Base-by-base conservation (phyloP, 352 stramenopile genomes). In the Globisporangium mamillatum region DNA sequence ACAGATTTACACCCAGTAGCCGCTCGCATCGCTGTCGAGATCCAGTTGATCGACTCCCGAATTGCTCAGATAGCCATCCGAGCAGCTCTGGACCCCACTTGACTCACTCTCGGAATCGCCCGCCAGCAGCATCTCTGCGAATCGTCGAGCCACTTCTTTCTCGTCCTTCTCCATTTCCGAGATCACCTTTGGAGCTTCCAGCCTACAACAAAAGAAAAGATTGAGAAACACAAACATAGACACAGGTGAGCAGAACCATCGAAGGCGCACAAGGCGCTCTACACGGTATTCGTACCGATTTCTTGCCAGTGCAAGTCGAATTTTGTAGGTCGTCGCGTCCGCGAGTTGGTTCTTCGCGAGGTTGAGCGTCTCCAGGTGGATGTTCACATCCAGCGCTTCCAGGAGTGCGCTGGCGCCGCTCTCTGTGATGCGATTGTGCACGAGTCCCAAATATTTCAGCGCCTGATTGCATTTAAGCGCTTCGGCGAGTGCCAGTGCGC, bases 71-170 rank as follows among this genome's bases (percentile, higher is more conserved):
- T 72, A 74, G 20, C 65, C 69, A 29, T 71, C 78, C 46, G 80
- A 91, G 61, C 84, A 90, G 59, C 73, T 93, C 54, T 89, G 52
- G 66, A 91, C 86, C 1, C 83, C 82, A 62, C 81, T 90, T 29
- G 76, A 77, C 4, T 80, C 78, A 36, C 78, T 81, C 18, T n/a
- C 67, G 4, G 66, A 71, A 24, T 69, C 61, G 4, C 55, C 67
- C 3, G 61, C 67, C 2, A 68, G 55, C 25, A 68, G 46, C 61
- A 68, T 74, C 27, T 73, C 66, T 9, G 69, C 73, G 12, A 72
- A 69, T 38, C 76, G 75, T 12, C 72, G 69, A 38, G 77, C 72
- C 60, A 88, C 74, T 4, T 74, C 70, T 24, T 80, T 76, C 32
- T 87, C 70, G 29, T 81, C 75, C 68, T 88, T 75, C 22, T 78